These are phyloP conservation scores for Heimioporus sp. DNA, from an alignment of 768 basidiomycete species.

Conservation along the genomic window DNA sequence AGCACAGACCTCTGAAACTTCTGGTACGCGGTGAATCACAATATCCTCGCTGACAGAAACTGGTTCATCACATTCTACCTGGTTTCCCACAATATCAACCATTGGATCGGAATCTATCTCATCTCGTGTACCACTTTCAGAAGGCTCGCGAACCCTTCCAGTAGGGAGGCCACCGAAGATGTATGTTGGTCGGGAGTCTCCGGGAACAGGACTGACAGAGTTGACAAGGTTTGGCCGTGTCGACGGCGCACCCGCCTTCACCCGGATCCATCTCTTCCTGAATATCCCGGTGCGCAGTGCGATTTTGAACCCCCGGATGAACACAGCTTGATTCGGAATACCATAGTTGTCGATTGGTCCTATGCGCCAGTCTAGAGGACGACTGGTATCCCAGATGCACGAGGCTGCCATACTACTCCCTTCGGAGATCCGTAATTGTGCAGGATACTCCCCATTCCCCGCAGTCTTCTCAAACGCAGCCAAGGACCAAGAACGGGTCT, in stretches of 20 bases:
- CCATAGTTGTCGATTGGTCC: not conserved
- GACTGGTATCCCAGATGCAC: conserved; percentile 4
- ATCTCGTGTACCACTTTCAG: not conserved
- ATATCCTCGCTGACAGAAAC: not conserved
- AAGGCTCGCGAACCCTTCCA: too few relatives aligned
- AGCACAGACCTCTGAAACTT: not conserved
- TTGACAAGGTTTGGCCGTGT: not conserved
- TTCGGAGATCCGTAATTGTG: conserved; percentile 2
- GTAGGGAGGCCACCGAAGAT: not conserved
- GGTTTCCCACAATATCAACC: not conserved
- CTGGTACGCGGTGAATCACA: conserved; percentile 1
- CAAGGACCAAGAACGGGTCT: conserved; percentile 9
- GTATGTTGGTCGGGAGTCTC: not conserved
- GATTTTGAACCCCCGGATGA: conserved; percentile 21
- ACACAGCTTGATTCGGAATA: conserved; percentile 17
- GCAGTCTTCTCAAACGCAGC: conserved; percentile 14
- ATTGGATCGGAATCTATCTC: not conserved
- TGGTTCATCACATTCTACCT: not conserved
- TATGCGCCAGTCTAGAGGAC: not conserved
- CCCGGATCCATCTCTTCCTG: not conserved
- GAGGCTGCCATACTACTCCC: conserved; percentile 1
- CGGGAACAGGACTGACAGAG: not conserved
- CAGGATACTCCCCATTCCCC: not conserved
- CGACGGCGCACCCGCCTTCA: not conserved
- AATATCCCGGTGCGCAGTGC: not conserved